Evolutionary conservation across 495 filamentous ascomycete genomes (phyloP).

Genomic region (Hypoxylon lienhwacheense): DNA sequence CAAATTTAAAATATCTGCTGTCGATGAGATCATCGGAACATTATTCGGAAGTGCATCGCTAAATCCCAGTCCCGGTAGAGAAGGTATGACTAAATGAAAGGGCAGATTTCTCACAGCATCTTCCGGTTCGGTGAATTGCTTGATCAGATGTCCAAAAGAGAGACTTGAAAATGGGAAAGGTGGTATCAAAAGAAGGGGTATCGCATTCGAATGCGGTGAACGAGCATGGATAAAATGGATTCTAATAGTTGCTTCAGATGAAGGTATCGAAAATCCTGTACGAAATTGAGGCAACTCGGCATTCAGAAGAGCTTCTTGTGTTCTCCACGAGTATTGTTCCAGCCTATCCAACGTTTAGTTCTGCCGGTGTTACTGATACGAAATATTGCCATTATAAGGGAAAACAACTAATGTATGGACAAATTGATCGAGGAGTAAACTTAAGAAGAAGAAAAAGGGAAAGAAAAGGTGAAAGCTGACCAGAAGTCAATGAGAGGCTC

Average conservation of each 20-base stretch:
- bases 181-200: constrained; percentile 65
- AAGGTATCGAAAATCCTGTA: constrained; percentile 49
- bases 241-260: constrained; percentile 39
- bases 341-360: constrained; percentile 46
- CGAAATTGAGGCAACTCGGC: constrained; percentile 60
- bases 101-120: constrained; percentile 49
- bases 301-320: constrained; percentile 59
- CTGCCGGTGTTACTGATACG: not conserved
- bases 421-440: constrained; percentile 3
- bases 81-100: constrained; percentile 71
- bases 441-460: too few species aligned
- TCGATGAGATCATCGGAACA: constrained; percentile 55
- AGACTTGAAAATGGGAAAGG: constrained; percentile 73
- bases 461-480: constrained; percentile 36
- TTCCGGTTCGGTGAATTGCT: constrained; percentile 54
- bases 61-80: constrained; percentile 74
- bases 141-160: constrained; percentile 64
- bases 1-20: constrained; percentile 62
- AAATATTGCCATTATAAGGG: not conserved
- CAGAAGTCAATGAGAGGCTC: constrained; percentile 59
- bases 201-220: constrained; percentile 50
- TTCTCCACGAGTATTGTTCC: constrained; percentile 63
- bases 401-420: constrained; percentile 1
- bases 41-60: constrained; percentile 60
- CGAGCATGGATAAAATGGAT: constrained; percentile 61